Evolutionary conservation across 148 eudicot species (phyloP), one percentile per base, ranked within the genome.

Genomic region (Persicaria maculosa): DNA sequence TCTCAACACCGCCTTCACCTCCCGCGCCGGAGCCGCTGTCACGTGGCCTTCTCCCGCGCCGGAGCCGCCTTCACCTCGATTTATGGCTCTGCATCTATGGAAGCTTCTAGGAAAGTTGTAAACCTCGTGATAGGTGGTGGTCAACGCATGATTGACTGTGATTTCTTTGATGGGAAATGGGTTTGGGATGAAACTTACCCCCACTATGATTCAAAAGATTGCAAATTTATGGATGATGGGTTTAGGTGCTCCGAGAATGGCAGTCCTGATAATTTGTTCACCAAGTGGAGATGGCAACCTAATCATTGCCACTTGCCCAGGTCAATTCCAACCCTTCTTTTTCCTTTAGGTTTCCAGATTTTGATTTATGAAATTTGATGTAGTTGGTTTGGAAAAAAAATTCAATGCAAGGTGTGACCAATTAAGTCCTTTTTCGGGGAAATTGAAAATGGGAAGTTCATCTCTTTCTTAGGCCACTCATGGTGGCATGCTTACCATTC

Each of bases 221-320:
- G 98, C 74, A 75, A 72, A 50, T 92, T 95, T 74, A 19, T 89
- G 74, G 98, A 95, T 90, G 86, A 80, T 1, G 98, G 97, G 5
- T 95, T 95, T 76, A 88, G 89, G 78, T 95, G 98, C 73, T 80
- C 83, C 47, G 89, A 92, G 74, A 91, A 95, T 85, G 91, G 93
- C 10, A 79, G 98, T 76, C 96, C 91, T 69, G 97, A 95, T 86
- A 78, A 50, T 71, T 76, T 77, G 43, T 92, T 82, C 46, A 87
- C 92, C 6, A 92, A 92, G 79, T 95, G 98, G 98, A 84, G 98
- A 53, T 95, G 98, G 98, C 98, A 95, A 74, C 98, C 98, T 44
- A 88, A 78, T 72, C 75, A 77, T 62, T 95, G 98, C 82, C 79
- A 92, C 81, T 77, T 95, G 82, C 98, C 98, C 80, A 92, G 97